Base-by-base conservation (phyloP, 163 green algal species). In the Scenedesmus sp. region DNA sequence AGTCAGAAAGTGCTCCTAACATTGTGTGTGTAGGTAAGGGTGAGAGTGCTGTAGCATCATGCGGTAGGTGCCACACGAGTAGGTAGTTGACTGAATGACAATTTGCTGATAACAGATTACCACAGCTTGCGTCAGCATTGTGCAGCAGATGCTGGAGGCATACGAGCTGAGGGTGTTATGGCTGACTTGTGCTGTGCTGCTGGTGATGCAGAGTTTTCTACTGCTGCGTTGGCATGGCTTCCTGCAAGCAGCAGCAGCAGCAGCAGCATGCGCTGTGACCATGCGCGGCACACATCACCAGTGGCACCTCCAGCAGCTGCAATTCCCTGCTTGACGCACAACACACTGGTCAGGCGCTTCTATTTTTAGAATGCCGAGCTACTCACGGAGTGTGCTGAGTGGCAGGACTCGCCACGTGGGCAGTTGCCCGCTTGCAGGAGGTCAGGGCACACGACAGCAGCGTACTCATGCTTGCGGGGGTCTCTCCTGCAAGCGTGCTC, bases 381-480 rank as follows among this genome's bases (percentile, higher is more conserved):
- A 57, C 83, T 88, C 57, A 99, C 96, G 23, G 96, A 96, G 88
- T 99, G 97, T 0, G 96, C 95, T 84, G 96, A 98, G 2, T 94
- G 95, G 92, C 97, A 99, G 2, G 93, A 88, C 34, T 98, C 96
- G 13, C 95, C 95, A 7, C 95, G 93, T n/a, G 91, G 88, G 90
- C 96, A 98, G 57, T 81, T 94, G 3, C 96, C 95, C 23, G 92
- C 95, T 94, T 96, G 94, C 91, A 88, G 64, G 46, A 90, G 18
- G 13, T 90, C 85, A 52, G 66, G 64, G 85, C 85, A 90, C 23
- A 56, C 66, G 18, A 64, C 52, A 5, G 62, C 66, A 20, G 52
- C 18, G 64, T 90, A 90, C 0, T 34, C 7, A n/a, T 64, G 46
- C 26, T 20, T 82, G 34, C 64, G 62, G 4, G 67, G 62, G 85